phyloP scores from a whole-genome alignment of 2,329 filamentous ascomycete genomes.

The Arthroderma sp. region DNA sequence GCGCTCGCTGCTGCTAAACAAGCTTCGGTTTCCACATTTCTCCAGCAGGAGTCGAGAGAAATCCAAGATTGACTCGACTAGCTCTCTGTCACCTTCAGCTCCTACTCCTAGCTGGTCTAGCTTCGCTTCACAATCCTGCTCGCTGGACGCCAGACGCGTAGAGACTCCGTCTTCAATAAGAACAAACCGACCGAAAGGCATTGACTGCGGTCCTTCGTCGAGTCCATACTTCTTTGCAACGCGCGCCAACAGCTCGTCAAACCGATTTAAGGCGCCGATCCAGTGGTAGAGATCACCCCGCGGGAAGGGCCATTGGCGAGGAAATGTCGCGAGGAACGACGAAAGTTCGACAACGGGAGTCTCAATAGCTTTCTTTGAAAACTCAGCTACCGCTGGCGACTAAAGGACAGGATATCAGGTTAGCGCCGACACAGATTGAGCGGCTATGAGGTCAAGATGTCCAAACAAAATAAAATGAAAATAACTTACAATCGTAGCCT shows the following conservation, averaged over 20 bases:
- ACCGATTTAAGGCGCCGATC: slow-evolving; percentile 87
- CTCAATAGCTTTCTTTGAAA: slow-evolving; percentile 58
- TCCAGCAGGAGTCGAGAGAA: slow-evolving; percentile 84
- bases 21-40: slow-evolving; percentile 90
- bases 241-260: slow-evolving; percentile 74
- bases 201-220: slow-evolving; percentile 64
- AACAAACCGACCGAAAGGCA: slow-evolving; percentile 49
- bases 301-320: slow-evolving; percentile 85
- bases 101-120: slow-evolving; percentile 52
- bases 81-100: slow-evolving; percentile 63
- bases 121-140: slow-evolving; percentile 42
- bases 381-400: slow-evolving; percentile 79
- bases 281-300: slow-evolving; percentile 95
- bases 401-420: slow-evolving; percentile 29
- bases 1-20: slow-evolving; percentile 87
- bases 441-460: not conserved
- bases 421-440: slow-evolving; percentile 18
- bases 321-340: slow-evolving; percentile 64
- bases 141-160: slow-evolving; percentile 48
- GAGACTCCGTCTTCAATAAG: slow-evolving; percentile 37
- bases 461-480: too few relatives aligned
- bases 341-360: slow-evolving; percentile 66
- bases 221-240: slow-evolving; percentile 74
- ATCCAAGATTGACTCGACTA: slow-evolving; percentile 66
- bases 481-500: slow-evolving; percentile 41